A percentile compares a stretch with the other conserved stretches of the same genome.
phyloP scores from a whole-genome alignment of 306 rosid species.

The Clitoria ternatea region DNA sequence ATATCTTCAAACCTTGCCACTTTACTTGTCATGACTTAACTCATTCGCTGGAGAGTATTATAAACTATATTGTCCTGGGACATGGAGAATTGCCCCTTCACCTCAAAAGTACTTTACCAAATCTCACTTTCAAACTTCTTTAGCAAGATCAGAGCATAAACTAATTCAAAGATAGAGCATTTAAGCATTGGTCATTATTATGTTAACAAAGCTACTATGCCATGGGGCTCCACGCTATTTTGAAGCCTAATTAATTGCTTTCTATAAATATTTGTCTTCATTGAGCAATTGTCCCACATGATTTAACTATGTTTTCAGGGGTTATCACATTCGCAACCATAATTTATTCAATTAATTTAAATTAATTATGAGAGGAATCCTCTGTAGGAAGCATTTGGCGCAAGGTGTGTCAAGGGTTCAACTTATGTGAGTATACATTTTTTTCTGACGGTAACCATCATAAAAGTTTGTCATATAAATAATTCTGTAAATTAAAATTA shows the following conservation, averaged over 20 bases:
- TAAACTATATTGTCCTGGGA: slow-evolving; percentile 19
- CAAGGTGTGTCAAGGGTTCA: no score
- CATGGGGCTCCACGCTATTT: slow-evolving; percentile 15
- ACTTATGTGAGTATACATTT: no score
- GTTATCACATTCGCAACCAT: background rate
- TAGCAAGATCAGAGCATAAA: slow-evolving; percentile 20
- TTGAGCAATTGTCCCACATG: slow-evolving; percentile 5
- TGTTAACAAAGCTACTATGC: slow-evolving; percentile 9
- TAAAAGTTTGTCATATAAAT: no score
- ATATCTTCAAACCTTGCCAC: slow-evolving; percentile 10
- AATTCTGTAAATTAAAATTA: no score
- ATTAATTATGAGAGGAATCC: background rate
- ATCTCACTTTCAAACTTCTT: slow-evolving; percentile 19
- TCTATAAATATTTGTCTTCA: slow-evolving; percentile 30
- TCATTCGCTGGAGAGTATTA: slow-evolving; percentile 13
- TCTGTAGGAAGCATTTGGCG: slow-evolving; percentile 6
- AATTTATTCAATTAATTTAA: background rate
- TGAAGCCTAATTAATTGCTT: slow-evolving; percentile 1
- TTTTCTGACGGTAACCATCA: no score
- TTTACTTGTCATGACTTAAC: slow-evolving; percentile 12
- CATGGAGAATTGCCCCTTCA: background rate
- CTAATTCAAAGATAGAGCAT: slow-evolving; percentile 20
- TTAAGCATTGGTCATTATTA: slow-evolving; percentile 24
- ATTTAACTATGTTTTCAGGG: background rate
- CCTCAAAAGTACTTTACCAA: slow-evolving; percentile 10